Evolutionary conservation across 768 basidiomycete genomes (phyloP).

Genomic region (Daedaleopsis nitida): DNA sequence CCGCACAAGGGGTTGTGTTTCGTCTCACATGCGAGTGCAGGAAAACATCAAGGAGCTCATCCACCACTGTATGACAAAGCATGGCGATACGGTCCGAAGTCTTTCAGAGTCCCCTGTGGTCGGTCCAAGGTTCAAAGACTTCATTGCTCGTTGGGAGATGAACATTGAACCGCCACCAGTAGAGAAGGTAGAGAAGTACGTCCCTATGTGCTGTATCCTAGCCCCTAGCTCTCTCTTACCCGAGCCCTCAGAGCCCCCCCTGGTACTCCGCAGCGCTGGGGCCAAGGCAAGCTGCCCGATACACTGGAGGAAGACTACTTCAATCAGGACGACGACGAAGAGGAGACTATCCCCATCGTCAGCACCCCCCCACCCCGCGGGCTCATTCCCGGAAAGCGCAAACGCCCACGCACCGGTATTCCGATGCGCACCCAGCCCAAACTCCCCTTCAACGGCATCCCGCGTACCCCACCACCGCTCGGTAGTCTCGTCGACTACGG

Average conservation of each 20-base stretch:
- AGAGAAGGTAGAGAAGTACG: slow-evolving; percentile 54
- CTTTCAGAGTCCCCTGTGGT: slow-evolving; percentile 64
- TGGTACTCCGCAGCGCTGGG: slow-evolving; percentile 29
- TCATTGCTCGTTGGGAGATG: slow-evolving; percentile 88
- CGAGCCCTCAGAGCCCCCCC: slow-evolving; percentile 13
- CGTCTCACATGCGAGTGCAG: slow-evolving; percentile 37
- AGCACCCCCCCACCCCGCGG: slow-evolving; percentile 34
- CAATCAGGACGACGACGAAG: slow-evolving; percentile 85
- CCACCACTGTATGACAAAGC: slow-evolving; percentile 77
- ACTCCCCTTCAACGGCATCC: slow-evolving; percentile 26
- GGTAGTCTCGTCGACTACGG: slow-evolving; percentile 79
- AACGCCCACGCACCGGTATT: slow-evolving; percentile 38
- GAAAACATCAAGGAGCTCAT: slow-evolving; percentile 89
- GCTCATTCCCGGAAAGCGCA: slow-evolving; percentile 50
- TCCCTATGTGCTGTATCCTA: not conserved
- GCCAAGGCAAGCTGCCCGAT: slow-evolving; percentile 54
- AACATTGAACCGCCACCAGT: slow-evolving; percentile 79
- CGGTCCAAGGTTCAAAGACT: slow-evolving; percentile 65
- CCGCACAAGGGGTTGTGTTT: not conserved
- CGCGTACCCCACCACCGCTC: slow-evolving; percentile 52
- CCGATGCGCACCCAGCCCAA: slow-evolving; percentile 23
- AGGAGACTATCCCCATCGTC: slow-evolving; percentile 35
- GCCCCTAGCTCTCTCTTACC: not conserved
- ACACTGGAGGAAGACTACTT: slow-evolving; percentile 93
- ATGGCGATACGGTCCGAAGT: slow-evolving; percentile 64